A percentile compares a stretch with the other conserved stretches of the same genome.
These are phyloP conservation scores for Prunus fruticosa DNA, from an alignment of 306 rosid species.

Conservation along the genomic window DNA sequence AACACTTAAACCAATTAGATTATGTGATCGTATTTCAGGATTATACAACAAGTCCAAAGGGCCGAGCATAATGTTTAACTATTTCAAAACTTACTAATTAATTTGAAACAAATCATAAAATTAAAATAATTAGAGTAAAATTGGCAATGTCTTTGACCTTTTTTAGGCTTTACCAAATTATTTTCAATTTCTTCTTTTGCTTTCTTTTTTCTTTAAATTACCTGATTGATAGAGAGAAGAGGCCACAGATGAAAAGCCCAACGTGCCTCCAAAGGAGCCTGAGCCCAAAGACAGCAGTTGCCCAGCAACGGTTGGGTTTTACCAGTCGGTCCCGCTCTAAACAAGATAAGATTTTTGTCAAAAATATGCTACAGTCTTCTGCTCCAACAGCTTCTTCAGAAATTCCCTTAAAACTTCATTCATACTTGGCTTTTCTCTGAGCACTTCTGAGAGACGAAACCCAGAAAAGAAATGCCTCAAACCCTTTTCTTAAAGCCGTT, in stretches of 20 bases:
- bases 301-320: background rate
- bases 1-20: too few species aligned
- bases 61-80: too few species aligned
- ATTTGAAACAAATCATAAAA: too few species aligned
- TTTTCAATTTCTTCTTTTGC: too few species aligned
- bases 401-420: background rate
- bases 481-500: constrained; percentile 47
- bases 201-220: too few species aligned
- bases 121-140: too few species aligned
- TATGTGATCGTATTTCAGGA: too few species aligned
- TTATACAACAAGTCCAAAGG: too few species aligned
- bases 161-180: too few species aligned
- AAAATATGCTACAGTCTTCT: background rate
- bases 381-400: background rate
- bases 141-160: too few species aligned
- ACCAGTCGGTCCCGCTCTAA: constrained; percentile 6
- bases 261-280: background rate
- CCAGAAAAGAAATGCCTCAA: constrained; percentile 40
- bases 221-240: too few species aligned
- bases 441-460: background rate
- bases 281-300: background rate
- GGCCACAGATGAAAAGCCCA: background rate
- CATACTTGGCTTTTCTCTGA: background rate
- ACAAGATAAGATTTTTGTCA: constrained; percentile 12
- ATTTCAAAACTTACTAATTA: too few species aligned